phyloP scores from a whole-genome alignment of 148 eudicot genomes.

The Chenopodium formosanum region DNA sequence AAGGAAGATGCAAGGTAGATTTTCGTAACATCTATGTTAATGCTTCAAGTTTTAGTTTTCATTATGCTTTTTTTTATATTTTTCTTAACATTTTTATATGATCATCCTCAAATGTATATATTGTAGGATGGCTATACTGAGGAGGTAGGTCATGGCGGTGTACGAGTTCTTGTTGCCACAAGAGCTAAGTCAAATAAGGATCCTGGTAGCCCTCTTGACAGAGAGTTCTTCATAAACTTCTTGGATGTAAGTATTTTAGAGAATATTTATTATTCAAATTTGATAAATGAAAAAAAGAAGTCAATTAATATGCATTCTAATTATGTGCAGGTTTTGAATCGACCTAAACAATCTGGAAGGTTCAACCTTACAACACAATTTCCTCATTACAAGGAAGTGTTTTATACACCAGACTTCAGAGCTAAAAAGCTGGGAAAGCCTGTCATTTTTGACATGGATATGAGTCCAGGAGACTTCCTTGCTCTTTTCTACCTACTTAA shows the following conservation, averaged over 20 bases:
- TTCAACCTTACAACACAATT: constrained; percentile 76
- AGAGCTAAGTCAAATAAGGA: constrained; percentile 64
- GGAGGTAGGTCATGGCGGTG: constrained; percentile 57
- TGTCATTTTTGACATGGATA: constrained; percentile 86
- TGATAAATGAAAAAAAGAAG: too few species aligned
- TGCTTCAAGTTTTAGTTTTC: background rate
- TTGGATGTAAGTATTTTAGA: constrained; percentile 52
- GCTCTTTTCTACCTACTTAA: constrained; percentile 85
- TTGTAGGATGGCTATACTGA: constrained; percentile 78
- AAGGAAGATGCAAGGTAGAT: constrained; percentile 71
- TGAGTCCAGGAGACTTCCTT: constrained; percentile 88
- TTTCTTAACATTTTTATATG: too few species aligned
- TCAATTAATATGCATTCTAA: background rate
- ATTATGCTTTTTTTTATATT: background rate
- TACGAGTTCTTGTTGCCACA: constrained; percentile 66
- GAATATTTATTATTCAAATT: too few species aligned
- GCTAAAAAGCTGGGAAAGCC: constrained; percentile 51
- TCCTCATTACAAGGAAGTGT: constrained; percentile 48
- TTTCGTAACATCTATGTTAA: background rate
- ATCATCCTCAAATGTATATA: background rate
- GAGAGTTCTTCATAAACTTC: constrained; percentile 56
- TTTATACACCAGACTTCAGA: constrained; percentile 48
- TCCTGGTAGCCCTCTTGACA: constrained; percentile 38
- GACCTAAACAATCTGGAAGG: constrained; percentile 57
- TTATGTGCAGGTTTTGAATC: constrained; percentile 58